Conservation (phyloP, 768 basidiomycete genomes). For the Tricholoma flavovirens region DNA sequence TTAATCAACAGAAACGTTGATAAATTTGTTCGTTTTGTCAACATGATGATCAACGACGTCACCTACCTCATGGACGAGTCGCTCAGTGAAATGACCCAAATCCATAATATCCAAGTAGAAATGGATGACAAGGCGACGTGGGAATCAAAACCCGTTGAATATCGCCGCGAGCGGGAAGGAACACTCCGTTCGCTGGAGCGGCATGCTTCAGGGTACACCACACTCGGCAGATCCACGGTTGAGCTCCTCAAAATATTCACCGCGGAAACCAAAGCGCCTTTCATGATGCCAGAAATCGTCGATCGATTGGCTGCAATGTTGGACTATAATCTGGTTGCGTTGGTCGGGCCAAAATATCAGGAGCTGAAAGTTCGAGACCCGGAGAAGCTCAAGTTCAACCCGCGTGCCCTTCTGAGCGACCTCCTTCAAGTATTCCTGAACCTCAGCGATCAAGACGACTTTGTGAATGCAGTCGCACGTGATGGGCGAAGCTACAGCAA, state of each 20-base stretch:
- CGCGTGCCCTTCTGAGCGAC: conserved; percentile 74
- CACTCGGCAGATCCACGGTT: conserved; percentile 85
- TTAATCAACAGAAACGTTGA: conserved; percentile 65
- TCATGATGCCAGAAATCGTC: conserved; percentile 95
- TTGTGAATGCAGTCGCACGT: conserved; percentile 82
- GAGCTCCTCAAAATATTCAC: conserved; percentile 89
- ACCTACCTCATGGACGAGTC: conserved; percentile 98
- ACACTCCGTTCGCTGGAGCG: conserved; percentile 77
- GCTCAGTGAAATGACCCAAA: conserved; percentile 80
- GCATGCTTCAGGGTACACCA: conserved; percentile 80
- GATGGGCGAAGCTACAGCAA: conserved; percentile 90
- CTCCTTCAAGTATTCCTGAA: conserved; percentile 90
- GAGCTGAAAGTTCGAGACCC: conserved; percentile 81
- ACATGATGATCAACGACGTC: conserved; percentile 98
- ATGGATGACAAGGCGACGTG: conserved; percentile 75
- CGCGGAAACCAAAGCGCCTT: conserved; percentile 84
- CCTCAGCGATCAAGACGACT: conserved; percentile 71
- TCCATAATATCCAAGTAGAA: conserved; percentile 78
- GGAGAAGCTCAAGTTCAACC: conserved; percentile 87
- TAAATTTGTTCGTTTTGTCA: conserved; percentile 92
- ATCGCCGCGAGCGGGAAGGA: conserved; percentile 80
- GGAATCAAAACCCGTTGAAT: conserved; percentile 56
- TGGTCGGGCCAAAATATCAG: conserved; percentile 85
- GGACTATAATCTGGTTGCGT: conserved; percentile 85
- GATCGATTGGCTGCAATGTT: conserved; percentile 94